Evolutionary conservation across 805 yeast genomes (phyloP), one percentile per base, ranked within the genome.

Genomic region (Debaryomyces prosopidis): DNA sequence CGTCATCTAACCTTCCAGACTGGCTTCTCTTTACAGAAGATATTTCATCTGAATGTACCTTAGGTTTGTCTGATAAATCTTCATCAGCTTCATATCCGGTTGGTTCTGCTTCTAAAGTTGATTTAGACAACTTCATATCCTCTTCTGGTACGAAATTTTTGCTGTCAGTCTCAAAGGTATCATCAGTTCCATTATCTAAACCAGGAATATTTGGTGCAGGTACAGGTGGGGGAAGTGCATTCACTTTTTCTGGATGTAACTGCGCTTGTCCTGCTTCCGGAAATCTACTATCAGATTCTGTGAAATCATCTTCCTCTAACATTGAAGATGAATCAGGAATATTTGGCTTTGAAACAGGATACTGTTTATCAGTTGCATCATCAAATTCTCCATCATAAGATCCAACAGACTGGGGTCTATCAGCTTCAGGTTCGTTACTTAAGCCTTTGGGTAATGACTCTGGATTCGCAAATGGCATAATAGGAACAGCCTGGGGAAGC

Each of bases 11-110:
- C 9, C 9, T 23, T 7, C 6, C 26, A 16, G 43, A 20, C 14
- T 26, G 33, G n/a, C 19, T 32, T 18, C 20, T 43, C 26, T 27
- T 35, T 28, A 20, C 9, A 42, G 33, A 39, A 39, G 18, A 26
- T 14, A 38, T 36, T 38, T 42, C 52, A 19, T 41, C 49, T 44
- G 23, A 51, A 43, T 15, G 56, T 58, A 47, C 19, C 12, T 38
- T 38, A 9, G 41, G 41, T 17, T 26, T 38, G 34, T 67, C 75
- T 12, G 73, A 68, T 10, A 64, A 51, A 42, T 72, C 76, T 39
- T 80, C 87, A 57, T 85, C 90, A 0, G 89, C 89, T 45, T 85
- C 89, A 55, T 84, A 84, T 0, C 89, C 89, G 1, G 88, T 78
- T 8, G 69, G 69, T 39, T 60, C 65, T 3, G 55, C 45, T 1